Evolutionary conservation across 352 stramenopile genomes (phyloP), one percentile per base, ranked within the genome.

Genomic region (Phytophthora podocarpi): DNA sequence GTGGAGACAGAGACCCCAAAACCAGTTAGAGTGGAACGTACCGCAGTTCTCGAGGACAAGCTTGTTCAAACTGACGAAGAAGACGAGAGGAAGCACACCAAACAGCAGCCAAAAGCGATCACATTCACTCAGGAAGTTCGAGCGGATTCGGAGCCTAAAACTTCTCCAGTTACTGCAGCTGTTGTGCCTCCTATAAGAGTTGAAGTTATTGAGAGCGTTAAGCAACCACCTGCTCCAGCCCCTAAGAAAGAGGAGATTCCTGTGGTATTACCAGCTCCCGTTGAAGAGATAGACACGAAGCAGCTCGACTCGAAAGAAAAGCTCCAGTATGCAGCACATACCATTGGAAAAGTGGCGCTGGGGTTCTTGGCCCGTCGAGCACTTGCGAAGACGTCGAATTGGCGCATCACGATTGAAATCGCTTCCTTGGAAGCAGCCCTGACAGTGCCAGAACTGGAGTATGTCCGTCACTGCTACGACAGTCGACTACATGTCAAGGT

Each of bases 11-110:
- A 61, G 6, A 39, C 15, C 18, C 42, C 30, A 16, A 40, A 28
- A 13, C 36, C 24, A 11, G 11, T 34, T 7, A 31, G 48, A 10
- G 2, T 21, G 6, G 47, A 49, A 9, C 10, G 31, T 16, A 10
- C 30, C 16, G n/a, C 26, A 9, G 23, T 28, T 21, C 55, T 78
- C 5, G 76, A 85, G 54, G 76, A 87, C 48, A 89, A 89, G 60
- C 30, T 60, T 0, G 58, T 90, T 1, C 80, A 91, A 70, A 86
- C 80, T 0, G 75, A 89, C 16, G 74, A 85, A 3, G 76, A 87
- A 49, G 45, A 51, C 9, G 42, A 76, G 11, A 6, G 3, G 13
- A 49, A 69, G 13, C 39, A 4, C 11, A 30, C 28, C 10, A 64
- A 53, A 21, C 63, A 26, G 36, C 15, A 43, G 41, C 9, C 23